Conservation (phyloP, 805 yeast genomes). For the Candida montana region DNA sequence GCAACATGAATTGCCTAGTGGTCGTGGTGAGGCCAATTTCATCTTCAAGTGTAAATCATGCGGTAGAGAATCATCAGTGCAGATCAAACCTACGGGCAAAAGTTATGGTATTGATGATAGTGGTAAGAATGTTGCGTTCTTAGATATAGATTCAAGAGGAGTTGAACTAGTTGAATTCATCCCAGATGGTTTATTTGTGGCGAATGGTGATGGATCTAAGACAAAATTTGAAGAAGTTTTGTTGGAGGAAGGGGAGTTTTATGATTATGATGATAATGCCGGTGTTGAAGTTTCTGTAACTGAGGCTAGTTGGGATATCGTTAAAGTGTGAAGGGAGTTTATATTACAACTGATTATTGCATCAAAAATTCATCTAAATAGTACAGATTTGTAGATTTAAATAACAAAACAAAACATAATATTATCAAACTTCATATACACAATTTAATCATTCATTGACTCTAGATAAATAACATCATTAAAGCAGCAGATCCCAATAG, state of each 20-base stretch:
- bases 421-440: too few species aligned
- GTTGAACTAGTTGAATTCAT: conserved; percentile 63
- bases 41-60: conserved; percentile 73
- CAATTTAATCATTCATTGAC: background rate
- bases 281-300: conserved; percentile 76
- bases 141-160: conserved; percentile 84
- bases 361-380: too few species aligned
- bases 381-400: too few species aligned
- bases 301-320: conserved; percentile 64
- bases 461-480: background rate
- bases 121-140: conserved; percentile 41
- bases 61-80: conserved; percentile 25
- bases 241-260: conserved; percentile 82
- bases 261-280: conserved; percentile 87
- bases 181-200: conserved; percentile 59
- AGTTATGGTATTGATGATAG: conserved; percentile 31
- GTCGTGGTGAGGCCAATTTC: conserved; percentile 81
- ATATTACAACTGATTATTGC: too few species aligned
- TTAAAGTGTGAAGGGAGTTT: conserved; percentile 23
- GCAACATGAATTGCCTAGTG: conserved; percentile 55
- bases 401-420: background rate
- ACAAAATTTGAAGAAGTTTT: conserved; percentile 61
- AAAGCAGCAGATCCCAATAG: background rate
- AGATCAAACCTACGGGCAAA: conserved; percentile 22
- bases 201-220: conserved; percentile 46